A percentile compares a stretch with the other conserved stretches of the same genome.
These are phyloP conservation scores for Venturia carpophila DNA, from an alignment of 2,329 filamentous ascomycete species.

Conservation along the genomic window DNA sequence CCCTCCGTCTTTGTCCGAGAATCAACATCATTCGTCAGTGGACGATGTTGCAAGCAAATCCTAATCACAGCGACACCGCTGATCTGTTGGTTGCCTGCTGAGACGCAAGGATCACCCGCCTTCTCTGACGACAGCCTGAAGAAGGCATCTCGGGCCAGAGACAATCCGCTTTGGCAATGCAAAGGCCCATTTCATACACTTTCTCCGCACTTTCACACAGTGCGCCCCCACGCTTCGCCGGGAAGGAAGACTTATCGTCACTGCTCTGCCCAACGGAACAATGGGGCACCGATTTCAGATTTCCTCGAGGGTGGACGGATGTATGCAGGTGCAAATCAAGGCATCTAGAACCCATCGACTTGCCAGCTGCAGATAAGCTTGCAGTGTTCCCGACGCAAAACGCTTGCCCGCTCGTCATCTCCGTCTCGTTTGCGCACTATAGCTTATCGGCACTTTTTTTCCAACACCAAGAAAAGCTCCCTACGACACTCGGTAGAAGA, in stretches of 20 bases:
- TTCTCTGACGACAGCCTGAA: not conserved
- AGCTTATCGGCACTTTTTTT: not conserved
- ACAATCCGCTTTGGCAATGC: not conserved
- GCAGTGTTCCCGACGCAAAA: not conserved
- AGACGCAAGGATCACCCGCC: not conserved
- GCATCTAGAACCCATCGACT: not conserved
- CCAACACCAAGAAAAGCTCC: not conserved
- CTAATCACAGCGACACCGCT: not conserved
- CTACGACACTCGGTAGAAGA: not conserved
- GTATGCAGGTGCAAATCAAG: not conserved
- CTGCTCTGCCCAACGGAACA: not conserved
- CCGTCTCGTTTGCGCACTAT: slow-evolving; percentile 5
- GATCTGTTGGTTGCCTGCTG: not conserved
- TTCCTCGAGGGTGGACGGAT: not conserved
- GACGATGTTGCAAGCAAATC: not conserved
- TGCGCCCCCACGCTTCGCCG: not conserved
- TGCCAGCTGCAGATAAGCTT: slow-evolving; percentile 2
- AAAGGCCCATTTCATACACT: not conserved
- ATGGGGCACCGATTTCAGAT: not conserved
- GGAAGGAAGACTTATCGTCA: not conserved
- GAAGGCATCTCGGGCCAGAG: not conserved
- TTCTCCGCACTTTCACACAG: not conserved
- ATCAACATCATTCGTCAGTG: not conserved
- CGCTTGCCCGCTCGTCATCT: not conserved
- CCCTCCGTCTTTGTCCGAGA: not conserved